A percentile compares a stretch with the other conserved stretches of the same genome.
These are phyloP conservation scores for Xylariaceae sp. DNA, from an alignment of 2,329 filamentous ascomycete species.

Conservation along the genomic window DNA sequence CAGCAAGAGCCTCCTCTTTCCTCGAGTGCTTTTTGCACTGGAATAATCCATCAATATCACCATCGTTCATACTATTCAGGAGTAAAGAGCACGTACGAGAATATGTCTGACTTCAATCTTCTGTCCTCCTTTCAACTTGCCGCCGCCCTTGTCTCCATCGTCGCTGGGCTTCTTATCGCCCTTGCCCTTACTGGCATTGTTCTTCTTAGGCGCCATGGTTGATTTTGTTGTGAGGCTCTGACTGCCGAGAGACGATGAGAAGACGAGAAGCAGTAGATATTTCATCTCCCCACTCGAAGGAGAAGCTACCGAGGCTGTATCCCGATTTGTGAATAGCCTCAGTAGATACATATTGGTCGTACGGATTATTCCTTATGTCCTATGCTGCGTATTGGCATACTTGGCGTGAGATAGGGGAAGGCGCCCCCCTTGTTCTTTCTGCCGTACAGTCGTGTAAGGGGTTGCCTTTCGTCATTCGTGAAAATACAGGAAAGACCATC, in stretches of 20 bases:
- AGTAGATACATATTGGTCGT: not conserved
- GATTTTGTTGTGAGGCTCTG: not conserved
- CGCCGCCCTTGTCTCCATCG: conserved; percentile 20
- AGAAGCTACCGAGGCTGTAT: not conserved
- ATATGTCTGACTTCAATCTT: conserved; percentile 21
- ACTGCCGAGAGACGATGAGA: not conserved
- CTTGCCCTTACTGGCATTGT: conserved; percentile 22
- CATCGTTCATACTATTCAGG: too few relatives aligned
- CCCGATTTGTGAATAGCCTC: not conserved
- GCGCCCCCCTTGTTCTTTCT: not conserved
- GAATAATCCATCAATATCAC: not conserved
- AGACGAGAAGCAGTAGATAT: not conserved
- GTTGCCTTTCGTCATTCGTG: not conserved
- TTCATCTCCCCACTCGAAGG: not conserved
- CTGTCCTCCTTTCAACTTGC: conserved; percentile 21
- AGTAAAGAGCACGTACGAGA: conserved; percentile 14
- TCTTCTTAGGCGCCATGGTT: conserved; percentile 28
- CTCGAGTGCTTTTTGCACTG: conserved; percentile 71
- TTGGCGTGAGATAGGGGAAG: not conserved
- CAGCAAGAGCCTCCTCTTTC: conserved; percentile 68
- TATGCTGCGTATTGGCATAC: not conserved
- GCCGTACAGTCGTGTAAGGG: not conserved
- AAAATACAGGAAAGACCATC: not conserved
- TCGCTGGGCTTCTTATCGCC: conserved; percentile 17
- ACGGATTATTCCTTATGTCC: too few relatives aligned